A percentile compares a stretch with the other conserved stretches of the same genome.
phyloP scores from a whole-genome alignment of 495 filamentous ascomycete species.

The Penicillium alfredii region DNA sequence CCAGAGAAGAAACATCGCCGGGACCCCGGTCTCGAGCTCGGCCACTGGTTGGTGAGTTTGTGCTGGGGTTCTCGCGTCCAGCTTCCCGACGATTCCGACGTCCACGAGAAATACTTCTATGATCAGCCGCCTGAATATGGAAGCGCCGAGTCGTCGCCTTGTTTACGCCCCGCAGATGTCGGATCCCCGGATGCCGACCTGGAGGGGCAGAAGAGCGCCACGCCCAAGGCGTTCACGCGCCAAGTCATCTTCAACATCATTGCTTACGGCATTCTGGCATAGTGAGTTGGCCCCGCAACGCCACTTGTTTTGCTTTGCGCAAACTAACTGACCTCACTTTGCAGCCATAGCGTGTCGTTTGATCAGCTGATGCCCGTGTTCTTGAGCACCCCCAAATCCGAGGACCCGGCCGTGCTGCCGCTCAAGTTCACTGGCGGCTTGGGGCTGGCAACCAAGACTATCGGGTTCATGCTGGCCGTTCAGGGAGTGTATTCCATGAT shows the following conservation, averaged over 20 bases:
- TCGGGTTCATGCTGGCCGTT: slow-evolving; percentile 79
- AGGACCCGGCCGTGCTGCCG: slow-evolving; percentile 54
- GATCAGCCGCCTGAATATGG: slow-evolving; percentile 56
- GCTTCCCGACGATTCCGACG: slow-evolving; percentile 29
- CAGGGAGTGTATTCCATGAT: slow-evolving; percentile 89
- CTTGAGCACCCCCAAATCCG: slow-evolving; percentile 65
- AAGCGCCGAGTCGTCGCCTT: slow-evolving; percentile 61
- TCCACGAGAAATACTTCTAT: slow-evolving; percentile 41
- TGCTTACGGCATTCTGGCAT: slow-evolving; percentile 88
- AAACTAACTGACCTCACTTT: slow-evolving; percentile 27
- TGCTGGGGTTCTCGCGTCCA: slow-evolving; percentile 37
- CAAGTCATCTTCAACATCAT: slow-evolving; percentile 80
- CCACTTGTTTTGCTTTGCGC: slow-evolving; percentile 1
- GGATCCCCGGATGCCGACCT: slow-evolving; percentile 38
- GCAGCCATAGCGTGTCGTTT: slow-evolving; percentile 85
- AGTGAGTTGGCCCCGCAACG: slow-evolving; percentile 57
- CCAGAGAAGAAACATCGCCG: slow-evolving; percentile 68
- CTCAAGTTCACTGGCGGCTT: slow-evolving; percentile 89
- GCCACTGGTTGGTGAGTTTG: slow-evolving; percentile 61
- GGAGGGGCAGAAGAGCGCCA: slow-evolving; percentile 35
- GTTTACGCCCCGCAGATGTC: slow-evolving; percentile 37
- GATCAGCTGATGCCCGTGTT: slow-evolving; percentile 92
- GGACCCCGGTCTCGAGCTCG: slow-evolving; percentile 71
- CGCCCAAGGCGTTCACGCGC: slow-evolving; percentile 61
- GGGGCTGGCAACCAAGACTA: slow-evolving; percentile 68